Evolutionary conservation across 805 yeast genomes (phyloP).

Genomic region (Myxozyma lipomycoides): DNA sequence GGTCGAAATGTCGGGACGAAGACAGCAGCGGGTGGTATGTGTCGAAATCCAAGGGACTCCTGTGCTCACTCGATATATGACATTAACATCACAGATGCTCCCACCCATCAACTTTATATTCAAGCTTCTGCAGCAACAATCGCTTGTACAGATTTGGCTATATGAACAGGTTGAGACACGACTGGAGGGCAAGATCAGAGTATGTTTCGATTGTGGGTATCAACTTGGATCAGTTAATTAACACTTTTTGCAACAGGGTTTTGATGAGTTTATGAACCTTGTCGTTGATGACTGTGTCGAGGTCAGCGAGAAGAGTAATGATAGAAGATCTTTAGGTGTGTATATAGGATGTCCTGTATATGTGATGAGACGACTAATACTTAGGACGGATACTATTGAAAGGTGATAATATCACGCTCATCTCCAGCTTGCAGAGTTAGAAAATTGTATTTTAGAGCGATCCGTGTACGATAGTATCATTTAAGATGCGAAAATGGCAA

Average conservation of each 20-base stretch:
- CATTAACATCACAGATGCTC: conserved; percentile 45
- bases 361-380: not conserved
- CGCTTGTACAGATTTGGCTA: conserved; percentile 79
- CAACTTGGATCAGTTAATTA: not conserved
- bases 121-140: conserved; percentile 77
- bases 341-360: not conserved
- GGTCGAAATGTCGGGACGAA: conserved; percentile 41
- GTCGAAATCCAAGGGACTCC: not conserved
- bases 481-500: too few relatives aligned
- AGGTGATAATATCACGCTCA: conserved; percentile 89
- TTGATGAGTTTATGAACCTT: conserved; percentile 95
- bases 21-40: conserved; percentile 46
- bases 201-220: conserved; percentile 15
- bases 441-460: conserved; percentile 5
- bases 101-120: conserved; percentile 93
- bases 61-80: not conserved
- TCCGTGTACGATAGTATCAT: too few relatives aligned
- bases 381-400: conserved; percentile 63
- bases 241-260: conserved; percentile 52
- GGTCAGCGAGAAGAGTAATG: conserved; percentile 50
- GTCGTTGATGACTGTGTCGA: conserved; percentile 63
- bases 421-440: conserved; percentile 41
- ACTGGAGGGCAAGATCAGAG: conserved; percentile 72
- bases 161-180: conserved; percentile 76
- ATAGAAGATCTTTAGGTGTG: conserved; percentile 55